Conservation (phyloP, 148 eudicot genomes). For the Rhododendron henanense region DNA sequence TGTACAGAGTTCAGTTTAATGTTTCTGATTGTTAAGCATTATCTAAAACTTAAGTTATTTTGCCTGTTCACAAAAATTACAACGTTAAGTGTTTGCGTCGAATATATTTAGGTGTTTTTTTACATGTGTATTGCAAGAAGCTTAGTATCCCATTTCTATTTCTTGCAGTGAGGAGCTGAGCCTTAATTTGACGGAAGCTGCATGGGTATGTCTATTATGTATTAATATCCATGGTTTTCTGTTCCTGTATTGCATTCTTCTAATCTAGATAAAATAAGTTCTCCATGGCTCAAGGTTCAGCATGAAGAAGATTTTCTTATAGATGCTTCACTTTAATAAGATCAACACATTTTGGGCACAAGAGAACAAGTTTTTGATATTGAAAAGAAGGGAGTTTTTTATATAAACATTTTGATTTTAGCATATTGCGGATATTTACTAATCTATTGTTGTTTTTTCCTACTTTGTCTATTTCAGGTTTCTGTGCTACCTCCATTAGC, state of each 20-base stretch:
- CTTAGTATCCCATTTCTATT: slow-evolving; percentile 20
- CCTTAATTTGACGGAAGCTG: slow-evolving; percentile 92
- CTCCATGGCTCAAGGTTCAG: background rate
- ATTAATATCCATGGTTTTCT: background rate
- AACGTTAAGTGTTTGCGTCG: background rate
- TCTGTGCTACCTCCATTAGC: slow-evolving; percentile 95
- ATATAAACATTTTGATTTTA: background rate
- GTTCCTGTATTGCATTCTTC: background rate
- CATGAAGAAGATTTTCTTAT: background rate
- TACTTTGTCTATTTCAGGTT: slow-evolving; percentile 44
- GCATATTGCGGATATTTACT: background rate
- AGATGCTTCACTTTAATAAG: background rate
- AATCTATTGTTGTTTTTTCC: background rate
- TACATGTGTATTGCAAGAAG: slow-evolving; percentile 4
- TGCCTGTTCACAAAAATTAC: background rate
- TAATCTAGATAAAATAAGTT: background rate
- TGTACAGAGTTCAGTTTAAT: background rate
- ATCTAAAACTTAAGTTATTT: background rate
- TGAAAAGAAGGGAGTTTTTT: background rate
- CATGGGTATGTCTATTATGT: slow-evolving; percentile 57
- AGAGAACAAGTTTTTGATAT: background rate
- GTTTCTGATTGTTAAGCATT: background rate
- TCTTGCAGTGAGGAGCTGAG: slow-evolving; percentile 75
- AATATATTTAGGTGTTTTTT: background rate
- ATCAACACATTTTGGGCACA: background rate